Evolutionary conservation across 208 protist genomes (phyloP).

Genomic region (Naegleria gruberi): DNA sequence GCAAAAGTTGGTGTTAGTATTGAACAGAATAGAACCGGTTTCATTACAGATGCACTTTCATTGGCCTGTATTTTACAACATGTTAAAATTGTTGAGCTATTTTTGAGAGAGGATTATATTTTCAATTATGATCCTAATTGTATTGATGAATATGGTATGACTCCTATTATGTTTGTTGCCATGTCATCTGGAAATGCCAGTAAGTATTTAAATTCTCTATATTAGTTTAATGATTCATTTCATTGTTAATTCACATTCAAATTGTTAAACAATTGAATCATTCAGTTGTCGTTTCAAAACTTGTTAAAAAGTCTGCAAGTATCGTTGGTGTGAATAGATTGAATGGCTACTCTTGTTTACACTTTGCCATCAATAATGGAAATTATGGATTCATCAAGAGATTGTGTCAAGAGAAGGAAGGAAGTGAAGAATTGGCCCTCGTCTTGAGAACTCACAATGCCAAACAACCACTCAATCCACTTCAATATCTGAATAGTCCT

Average conservation of each 20-base stretch:
- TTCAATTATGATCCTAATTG: neutral
- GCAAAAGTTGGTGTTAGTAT: neutral
- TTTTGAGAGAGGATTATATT: neutral
- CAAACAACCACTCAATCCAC: neutral
- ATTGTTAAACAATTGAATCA: neutral
- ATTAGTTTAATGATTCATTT: too few species aligned
- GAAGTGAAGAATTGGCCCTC: neutral
- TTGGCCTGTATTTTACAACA: neutral
- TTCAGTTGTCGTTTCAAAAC: neutral
- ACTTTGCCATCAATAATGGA: neutral
- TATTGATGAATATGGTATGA: neutral
- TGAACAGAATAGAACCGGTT: neutral
- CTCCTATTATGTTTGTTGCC: neutral
- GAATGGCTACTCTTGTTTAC: neutral
- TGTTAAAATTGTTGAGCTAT: neutral
- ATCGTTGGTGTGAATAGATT: neutral
- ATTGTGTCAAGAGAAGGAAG: neutral
- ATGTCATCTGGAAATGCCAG: neutral
- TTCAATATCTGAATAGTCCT: neutral
- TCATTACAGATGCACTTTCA: neutral
- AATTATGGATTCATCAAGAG: neutral
- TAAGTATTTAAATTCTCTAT: neutral
- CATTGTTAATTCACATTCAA: neutral
- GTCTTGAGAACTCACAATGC: neutral
- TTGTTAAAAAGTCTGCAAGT: neutral